Evolutionary conservation across 2,329 filamentous ascomycete genomes (phyloP).

Genomic region (Polytolypa hystricis): DNA sequence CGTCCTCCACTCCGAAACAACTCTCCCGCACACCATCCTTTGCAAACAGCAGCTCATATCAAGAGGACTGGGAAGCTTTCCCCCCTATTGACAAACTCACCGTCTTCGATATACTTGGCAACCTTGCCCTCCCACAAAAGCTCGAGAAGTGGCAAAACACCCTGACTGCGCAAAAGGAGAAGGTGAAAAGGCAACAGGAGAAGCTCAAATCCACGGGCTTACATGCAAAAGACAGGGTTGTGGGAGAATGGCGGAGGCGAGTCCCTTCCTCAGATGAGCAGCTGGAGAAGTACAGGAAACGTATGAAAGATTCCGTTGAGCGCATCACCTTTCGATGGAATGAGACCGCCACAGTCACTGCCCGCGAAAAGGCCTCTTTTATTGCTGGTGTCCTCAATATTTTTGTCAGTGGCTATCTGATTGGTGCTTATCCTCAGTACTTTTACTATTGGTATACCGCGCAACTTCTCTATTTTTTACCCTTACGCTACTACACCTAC

Average conservation of each 20-base stretch:
- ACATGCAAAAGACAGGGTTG: constrained; percentile 74
- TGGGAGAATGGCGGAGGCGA: constrained; percentile 83
- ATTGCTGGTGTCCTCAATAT: constrained; percentile 96
- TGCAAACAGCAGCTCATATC: constrained; percentile 73
- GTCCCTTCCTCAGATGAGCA: constrained; percentile 84
- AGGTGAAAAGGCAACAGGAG: constrained; percentile 71
- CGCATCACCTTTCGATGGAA: constrained; percentile 77
- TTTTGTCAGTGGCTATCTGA: constrained; percentile 88
- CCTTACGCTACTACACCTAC: constrained; percentile 85
- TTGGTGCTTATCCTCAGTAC: constrained; percentile 72
- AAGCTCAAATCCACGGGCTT: constrained; percentile 64
- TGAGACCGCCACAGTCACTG: constrained; percentile 75
- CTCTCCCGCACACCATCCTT: constrained; percentile 70
- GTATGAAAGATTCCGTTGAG: constrained; percentile 82
- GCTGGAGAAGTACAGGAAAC: constrained; percentile 76
- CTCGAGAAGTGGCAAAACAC: constrained; percentile 83
- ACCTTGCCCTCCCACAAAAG: constrained; percentile 76
- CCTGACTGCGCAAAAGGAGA: constrained; percentile 71
- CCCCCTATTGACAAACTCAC: constrained; percentile 82
- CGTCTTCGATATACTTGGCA: constrained; percentile 88
- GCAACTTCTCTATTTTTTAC: constrained; percentile 92
- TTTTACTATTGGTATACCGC: constrained; percentile 89
- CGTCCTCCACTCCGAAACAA: constrained; percentile 40
- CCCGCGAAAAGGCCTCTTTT: constrained; percentile 89
- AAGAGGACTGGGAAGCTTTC: constrained; percentile 78